Evolutionary conservation across 2,329 filamentous ascomycete species (phyloP), one percentile per base, ranked within the genome.

Genomic region (Colletotrichum endophyticum): DNA sequence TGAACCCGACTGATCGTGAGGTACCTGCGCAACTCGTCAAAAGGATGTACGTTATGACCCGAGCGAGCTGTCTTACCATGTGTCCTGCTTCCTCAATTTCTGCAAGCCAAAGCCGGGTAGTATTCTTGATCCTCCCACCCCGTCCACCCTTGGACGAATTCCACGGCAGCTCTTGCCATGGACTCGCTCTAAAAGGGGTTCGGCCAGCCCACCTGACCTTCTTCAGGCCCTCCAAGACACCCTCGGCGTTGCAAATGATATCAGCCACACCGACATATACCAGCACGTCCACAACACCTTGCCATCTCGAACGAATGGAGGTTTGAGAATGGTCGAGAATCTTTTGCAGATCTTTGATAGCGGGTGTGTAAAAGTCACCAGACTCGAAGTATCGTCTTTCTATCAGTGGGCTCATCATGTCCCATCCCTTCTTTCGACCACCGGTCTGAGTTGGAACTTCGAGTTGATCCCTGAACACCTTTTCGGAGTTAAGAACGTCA

Each of bases 191-290:
- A n/a, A 72, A 72, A 8, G 19, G 15, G 8, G 70, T 36, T 13
- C 49, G 44, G 12, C 61, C 61, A 15, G 34, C 15, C 70, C 70
- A 72, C 16, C 36, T 22, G 13, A 73, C 61, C 44, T 39, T 49
- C n/a, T 36, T 32, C 12, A 73, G 56, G 15, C 62, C 53, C 27
- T 69, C 71, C 16, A 69, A 39, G n/a, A 69, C 71, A 19, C 71
- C 71, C 27, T 73, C 64, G 15, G 71, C 62, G 64, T 73, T 73
- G 64, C 71, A 73, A 13, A 73, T 73, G 56, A 73, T 69, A 16
- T 73, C 71, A 6, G 64, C 30, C 19, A 68, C 56, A 3, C 64
- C 71, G 11, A 68, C 64, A n/a, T 73, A 73, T 12, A 73, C 44
- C 22, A 73, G 36, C 8, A 68, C 36, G 36, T 73, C 71, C 12